Conservation (phyloP, 208 protist species). For the Angomonas ambiguus region DNA sequence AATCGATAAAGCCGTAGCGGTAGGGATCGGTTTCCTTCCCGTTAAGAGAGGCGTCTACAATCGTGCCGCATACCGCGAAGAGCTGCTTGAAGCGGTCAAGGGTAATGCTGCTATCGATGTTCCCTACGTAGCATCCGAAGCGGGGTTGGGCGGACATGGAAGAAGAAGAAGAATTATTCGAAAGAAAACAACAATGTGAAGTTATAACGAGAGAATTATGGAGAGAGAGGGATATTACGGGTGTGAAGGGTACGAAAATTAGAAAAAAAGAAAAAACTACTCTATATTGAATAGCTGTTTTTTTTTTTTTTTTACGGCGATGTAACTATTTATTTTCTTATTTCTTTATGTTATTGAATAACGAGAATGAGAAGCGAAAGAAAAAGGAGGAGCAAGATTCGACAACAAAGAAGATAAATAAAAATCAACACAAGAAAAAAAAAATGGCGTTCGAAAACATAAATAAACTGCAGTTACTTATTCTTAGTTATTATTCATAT, state of each 20-base stretch:
- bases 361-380: no score
- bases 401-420: no score
- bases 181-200: background rate
- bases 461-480: no score
- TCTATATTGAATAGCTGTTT: background rate
- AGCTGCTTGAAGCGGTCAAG: slow-evolving; percentile 74
- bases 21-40: slow-evolving; percentile 70
- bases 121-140: slow-evolving; percentile 83
- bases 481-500: no score
- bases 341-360: no score
- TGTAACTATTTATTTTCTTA: no score
- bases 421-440: slow-evolving; percentile 20
- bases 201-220: background rate
- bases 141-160: slow-evolving; percentile 32
- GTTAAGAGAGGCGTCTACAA: slow-evolving; percentile 85
- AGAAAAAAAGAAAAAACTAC: background rate
- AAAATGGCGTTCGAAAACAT: slow-evolving; percentile 3
- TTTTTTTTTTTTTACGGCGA: background rate
- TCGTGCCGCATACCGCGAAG: slow-evolving; percentile 76
- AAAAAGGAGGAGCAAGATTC: no score
- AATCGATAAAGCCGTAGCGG: slow-evolving; percentile 88
- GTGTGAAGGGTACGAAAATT: background rate
- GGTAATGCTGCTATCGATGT: slow-evolving; percentile 78
- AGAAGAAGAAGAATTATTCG: background rate
- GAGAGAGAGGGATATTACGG: background rate